Conservation (phyloP, 2,329 filamentous ascomycete genomes). For the Cadophora malorum region DNA sequence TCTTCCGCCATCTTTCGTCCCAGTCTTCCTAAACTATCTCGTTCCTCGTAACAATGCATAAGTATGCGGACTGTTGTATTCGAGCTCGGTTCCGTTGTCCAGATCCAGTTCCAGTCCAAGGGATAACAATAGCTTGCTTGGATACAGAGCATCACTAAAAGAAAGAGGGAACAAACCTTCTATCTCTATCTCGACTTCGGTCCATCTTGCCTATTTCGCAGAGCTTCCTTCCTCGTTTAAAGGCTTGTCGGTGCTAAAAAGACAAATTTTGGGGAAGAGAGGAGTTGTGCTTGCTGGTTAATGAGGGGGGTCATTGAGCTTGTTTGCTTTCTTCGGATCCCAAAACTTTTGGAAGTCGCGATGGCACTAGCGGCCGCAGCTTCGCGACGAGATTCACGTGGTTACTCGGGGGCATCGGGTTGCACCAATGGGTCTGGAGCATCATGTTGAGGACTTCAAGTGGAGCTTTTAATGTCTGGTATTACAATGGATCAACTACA, state of each 20-base stretch:
- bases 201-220: constrained; percentile 29
- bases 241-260: neutral
- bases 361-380: constrained; percentile 18
- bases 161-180: constrained; percentile 47
- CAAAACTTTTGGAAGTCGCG: constrained; percentile 18
- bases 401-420: neutral
- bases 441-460: neutral
- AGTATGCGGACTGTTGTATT: neutral
- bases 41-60: too few species aligned
- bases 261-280: neutral
- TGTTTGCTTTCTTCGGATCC: neutral
- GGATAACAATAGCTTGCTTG: neutral
- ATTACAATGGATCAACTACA: constrained; percentile 34
- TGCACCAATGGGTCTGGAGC: too few species aligned
- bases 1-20: neutral
- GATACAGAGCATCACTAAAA: constrained; percentile 2
- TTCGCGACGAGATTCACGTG: constrained; percentile 15
- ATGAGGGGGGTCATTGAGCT: neutral
- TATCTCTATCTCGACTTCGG: constrained; percentile 51
- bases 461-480: constrained; percentile 26
- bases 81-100: neutral
- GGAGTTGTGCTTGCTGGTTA: neutral
- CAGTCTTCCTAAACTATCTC: neutral
- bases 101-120: neutral
- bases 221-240: neutral